Percentiles rank a stretch among this genome's conserved stretches.
phyloP scores from a whole-genome alignment of 352 stramenopile genomes.

The Chrysophaeum taylorii region DNA sequence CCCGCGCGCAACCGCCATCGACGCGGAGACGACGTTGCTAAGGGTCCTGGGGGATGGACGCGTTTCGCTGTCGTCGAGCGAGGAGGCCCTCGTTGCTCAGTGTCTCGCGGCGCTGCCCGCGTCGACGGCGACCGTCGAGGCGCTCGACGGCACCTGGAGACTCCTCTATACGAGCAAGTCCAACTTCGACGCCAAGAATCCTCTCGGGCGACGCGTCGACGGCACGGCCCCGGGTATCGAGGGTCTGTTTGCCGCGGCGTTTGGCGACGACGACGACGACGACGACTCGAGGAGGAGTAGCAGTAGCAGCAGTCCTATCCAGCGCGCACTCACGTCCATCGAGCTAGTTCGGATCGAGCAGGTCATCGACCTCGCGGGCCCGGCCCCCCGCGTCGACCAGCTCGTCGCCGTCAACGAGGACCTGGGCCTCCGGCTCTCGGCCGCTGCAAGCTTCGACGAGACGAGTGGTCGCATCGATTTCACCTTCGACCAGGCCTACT shows the following conservation, averaged over 20 bases:
- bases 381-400: slow-evolving; percentile 6
- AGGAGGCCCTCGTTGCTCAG: too few species aligned
- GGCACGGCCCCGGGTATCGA: slow-evolving; percentile 24
- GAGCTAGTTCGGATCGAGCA: slow-evolving; percentile 32
- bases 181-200: not conserved
- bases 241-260: not conserved
- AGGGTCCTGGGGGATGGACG: too few species aligned
- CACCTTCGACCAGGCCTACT: slow-evolving; percentile 36
- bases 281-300: not conserved
- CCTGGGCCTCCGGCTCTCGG: not conserved
- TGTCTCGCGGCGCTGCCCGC: not conserved
- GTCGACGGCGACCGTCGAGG: not conserved
- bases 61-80: too few species aligned
- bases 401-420: not conserved
- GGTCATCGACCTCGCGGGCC: slow-evolving; percentile 28
- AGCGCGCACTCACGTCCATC: slow-evolving; percentile 30
- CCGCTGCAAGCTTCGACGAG: not conserved
- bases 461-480: slow-evolving; percentile 33
- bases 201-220: not conserved
- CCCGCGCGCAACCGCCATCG: too few species aligned
- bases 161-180: slow-evolving; percentile 31
- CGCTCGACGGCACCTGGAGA: slow-evolving; percentile 30
- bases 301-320: slow-evolving; percentile 35
- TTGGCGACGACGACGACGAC: not conserved
- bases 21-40: too few species aligned